These are phyloP conservation scores for Clavispora phyllophila DNA, from an alignment of 805 yeast species.

Conservation along the genomic window DNA sequence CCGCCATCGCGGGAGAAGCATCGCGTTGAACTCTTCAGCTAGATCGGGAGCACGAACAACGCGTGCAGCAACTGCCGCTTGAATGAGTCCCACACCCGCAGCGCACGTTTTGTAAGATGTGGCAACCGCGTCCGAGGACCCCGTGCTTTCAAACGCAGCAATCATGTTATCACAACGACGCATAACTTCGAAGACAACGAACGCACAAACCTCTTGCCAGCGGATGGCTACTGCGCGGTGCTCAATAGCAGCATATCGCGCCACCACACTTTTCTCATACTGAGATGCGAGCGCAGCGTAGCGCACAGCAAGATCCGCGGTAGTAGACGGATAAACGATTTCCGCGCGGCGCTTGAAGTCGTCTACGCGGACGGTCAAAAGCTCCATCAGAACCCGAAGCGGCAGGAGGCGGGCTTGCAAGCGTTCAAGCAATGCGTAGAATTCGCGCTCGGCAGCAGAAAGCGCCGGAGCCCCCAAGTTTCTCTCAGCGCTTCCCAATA, in stretches of 20 bases:
- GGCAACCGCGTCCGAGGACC: background rate
- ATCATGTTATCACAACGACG: slow-evolving; percentile 13
- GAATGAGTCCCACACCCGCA: background rate
- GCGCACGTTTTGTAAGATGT: background rate
- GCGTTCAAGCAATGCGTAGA: background rate
- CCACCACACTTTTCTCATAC: background rate
- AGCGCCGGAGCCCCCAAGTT: slow-evolving; percentile 3
- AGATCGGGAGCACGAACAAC: background rate
- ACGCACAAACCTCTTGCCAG: slow-evolving; percentile 52
- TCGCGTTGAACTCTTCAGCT: slow-evolving; percentile 17
- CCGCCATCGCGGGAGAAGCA: slow-evolving; percentile 25
- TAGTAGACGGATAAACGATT: background rate
- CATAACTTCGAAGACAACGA: slow-evolving; percentile 38
- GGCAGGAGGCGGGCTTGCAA: slow-evolving; percentile 6
- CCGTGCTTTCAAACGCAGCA: background rate
- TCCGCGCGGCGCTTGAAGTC: slow-evolving; percentile 1
- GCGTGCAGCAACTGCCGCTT: background rate
- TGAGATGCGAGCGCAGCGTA: background rate
- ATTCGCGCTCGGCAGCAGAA: slow-evolving; percentile 2
- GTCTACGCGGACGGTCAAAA: slow-evolving; percentile 5
- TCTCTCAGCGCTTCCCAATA: background rate
- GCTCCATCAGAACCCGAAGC: slow-evolving; percentile 10
- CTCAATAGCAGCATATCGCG: background rate
- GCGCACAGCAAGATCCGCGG: background rate
- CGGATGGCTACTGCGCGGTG: background rate